Conservation (phyloP, 208 protist species). For the Acanthamoeba lenticulata region DNA sequence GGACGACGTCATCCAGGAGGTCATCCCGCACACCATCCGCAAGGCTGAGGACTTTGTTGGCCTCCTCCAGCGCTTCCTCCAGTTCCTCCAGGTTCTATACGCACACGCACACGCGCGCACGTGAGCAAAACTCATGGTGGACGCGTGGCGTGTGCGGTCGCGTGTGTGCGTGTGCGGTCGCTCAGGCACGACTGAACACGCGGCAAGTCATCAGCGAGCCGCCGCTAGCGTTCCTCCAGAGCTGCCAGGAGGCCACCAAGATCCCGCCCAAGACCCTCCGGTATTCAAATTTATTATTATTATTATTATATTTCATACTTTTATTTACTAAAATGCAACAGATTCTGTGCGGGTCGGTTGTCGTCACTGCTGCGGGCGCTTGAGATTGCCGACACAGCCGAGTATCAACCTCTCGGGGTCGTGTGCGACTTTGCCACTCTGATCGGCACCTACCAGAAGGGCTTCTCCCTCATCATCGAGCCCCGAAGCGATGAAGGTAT, state of each 20-base stretch:
- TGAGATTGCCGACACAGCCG: conserved; percentile 94
- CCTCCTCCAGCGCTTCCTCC: conserved; percentile 94
- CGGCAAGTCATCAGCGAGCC: conserved; percentile 67
- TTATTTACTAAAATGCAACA: neutral
- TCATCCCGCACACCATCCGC: conserved; percentile 96
- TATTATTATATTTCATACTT: neutral
- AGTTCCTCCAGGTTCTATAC: conserved; percentile 91
- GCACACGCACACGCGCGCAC: neutral
- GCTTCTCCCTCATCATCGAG: conserved; percentile 95
- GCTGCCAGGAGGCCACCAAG: conserved; percentile 61
- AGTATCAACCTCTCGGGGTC: conserved; percentile 92
- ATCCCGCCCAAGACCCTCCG: conserved; percentile 69
- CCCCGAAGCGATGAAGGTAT: conserved; percentile 79
- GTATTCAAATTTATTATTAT: neutral
- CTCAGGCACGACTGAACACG: conserved; percentile 1
- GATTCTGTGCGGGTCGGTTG: conserved; percentile 91
- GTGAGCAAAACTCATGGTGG: neutral
- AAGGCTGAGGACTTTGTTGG: conserved; percentile 96
- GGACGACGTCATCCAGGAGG: conserved; percentile 92
- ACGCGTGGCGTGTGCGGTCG: neutral
- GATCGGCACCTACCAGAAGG: conserved; percentile 93
- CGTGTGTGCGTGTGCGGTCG: neutral
- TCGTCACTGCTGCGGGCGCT: conserved; percentile 95
- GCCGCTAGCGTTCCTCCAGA: conserved; percentile 73
- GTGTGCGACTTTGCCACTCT: conserved; percentile 97